Conservation (phyloP, 441 rosid species). For the Brassica balearica region DNA sequence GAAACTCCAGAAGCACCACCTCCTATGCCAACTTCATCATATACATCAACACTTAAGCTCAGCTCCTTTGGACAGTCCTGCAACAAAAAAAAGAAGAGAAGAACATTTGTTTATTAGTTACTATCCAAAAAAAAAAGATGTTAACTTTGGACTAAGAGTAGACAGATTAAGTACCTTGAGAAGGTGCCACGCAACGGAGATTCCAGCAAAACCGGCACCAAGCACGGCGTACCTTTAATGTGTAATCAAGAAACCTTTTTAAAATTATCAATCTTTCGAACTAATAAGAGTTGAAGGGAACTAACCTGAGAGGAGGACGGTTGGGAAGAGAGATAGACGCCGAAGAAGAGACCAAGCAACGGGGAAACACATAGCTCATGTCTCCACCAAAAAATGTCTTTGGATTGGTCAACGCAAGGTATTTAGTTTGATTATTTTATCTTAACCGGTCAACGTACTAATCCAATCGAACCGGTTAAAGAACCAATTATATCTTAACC, state of each 20-base stretch:
- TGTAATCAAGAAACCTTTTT: not conserved
- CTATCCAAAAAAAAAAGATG: not conserved
- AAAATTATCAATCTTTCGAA: not conserved
- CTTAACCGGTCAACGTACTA: constrained; percentile 22
- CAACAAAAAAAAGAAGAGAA: constrained; percentile 24
- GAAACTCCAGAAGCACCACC: constrained; percentile 97
- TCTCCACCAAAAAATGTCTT: constrained; percentile 10
- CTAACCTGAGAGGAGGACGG: constrained; percentile 40
- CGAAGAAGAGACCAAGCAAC: constrained; percentile 12
- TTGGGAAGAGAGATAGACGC: constrained; percentile 29
- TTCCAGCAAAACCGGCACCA: constrained; percentile 97
- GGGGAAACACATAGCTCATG: constrained; percentile 28
- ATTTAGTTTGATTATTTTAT: not conserved
- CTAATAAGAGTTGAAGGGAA: not conserved
- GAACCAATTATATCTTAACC: not conserved
- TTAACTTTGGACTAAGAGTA: constrained; percentile 4
- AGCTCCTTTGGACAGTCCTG: constrained; percentile 68
- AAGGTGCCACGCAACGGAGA: constrained; percentile 89
- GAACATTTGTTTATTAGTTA: not conserved
- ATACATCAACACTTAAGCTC: constrained; percentile 66
- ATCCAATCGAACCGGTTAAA: not conserved
- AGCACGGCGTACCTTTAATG: constrained; percentile 80
- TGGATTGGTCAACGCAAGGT: constrained; percentile 11
- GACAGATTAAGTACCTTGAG: constrained; percentile 54
- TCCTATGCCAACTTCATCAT: constrained; percentile 89